A percentile compares a stretch with the other conserved stretches of the same genome.
phyloP scores from a whole-genome alignment of 2,329 filamentous ascomycete genomes.

The Calonectria crousiana region DNA sequence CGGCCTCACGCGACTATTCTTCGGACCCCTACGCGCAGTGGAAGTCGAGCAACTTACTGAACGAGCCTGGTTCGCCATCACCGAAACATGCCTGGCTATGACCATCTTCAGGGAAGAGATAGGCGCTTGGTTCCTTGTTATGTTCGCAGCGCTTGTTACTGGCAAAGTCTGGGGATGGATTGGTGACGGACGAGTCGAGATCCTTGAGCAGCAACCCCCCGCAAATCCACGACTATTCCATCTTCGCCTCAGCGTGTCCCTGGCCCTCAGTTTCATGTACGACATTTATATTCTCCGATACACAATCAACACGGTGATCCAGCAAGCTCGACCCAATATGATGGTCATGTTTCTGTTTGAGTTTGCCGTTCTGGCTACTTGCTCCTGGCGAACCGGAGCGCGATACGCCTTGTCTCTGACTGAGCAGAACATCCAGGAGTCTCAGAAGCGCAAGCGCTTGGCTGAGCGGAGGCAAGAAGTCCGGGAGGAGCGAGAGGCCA shows the following conservation, averaged over 20 bases:
- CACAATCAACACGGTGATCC: slow-evolving; percentile 83
- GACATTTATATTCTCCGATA: slow-evolving; percentile 85
- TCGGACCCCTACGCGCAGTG: slow-evolving; percentile 89
- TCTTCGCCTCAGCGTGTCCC: slow-evolving; percentile 80
- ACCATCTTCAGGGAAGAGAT: slow-evolving; percentile 97
- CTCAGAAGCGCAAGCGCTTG: slow-evolving; percentile 79
- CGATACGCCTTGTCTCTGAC: slow-evolving; percentile 84
- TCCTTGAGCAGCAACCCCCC: slow-evolving; percentile 94
- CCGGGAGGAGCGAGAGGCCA: slow-evolving; percentile 67
- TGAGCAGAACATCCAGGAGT: slow-evolving; percentile 80
- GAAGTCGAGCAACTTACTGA: slow-evolving; percentile 98
- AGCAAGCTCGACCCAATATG: slow-evolving; percentile 93
- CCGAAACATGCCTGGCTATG: slow-evolving; percentile 97
- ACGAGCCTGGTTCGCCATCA: slow-evolving; percentile 97
- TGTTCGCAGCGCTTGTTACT: slow-evolving; percentile 93
- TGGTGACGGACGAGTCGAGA: slow-evolving; percentile 91
- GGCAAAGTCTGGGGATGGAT: slow-evolving; percentile 99
- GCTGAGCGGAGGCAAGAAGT: slow-evolving; percentile 77
- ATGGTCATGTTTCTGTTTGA: slow-evolving; percentile 99
- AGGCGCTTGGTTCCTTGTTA: slow-evolving; percentile 92
- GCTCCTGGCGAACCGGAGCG: slow-evolving; percentile 81
- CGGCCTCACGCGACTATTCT: slow-evolving; percentile 89
- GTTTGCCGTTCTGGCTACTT: slow-evolving; percentile 87
- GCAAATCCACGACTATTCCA: slow-evolving; percentile 92
- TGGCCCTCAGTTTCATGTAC: slow-evolving; percentile 83